Base-by-base conservation (phyloP, 768 basidiomycete genomes). In the Candolleomyces eurysporus region DNA sequence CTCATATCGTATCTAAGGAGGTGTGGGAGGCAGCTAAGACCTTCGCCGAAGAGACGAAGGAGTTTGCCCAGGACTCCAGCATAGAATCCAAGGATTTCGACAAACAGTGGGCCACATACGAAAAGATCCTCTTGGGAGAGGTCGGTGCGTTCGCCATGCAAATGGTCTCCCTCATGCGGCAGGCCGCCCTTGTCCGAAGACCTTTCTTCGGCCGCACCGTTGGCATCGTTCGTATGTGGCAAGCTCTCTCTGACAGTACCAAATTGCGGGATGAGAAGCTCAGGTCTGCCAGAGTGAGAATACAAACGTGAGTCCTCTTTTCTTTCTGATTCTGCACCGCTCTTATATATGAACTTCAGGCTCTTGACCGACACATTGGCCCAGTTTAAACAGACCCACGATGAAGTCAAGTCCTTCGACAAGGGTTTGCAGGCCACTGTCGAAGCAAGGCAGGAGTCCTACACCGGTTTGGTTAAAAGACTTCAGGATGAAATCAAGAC, bases 151-250 rank as follows among this genome's bases (percentile, higher is more conserved):
- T 61, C 56, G 36, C 7, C 16, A 26, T 42, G n/a, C 66, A 68
- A 49, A 61, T 71, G 39, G 10, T 67, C 16, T 55, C 48, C 2
- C 65, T 71, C 13, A 58, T 68, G 48, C 63, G 63, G 42, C 54
- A 63, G 19, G 66, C 63, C 1, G 64, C 66, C 10, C 43, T 50
- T 36, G 61, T 67, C 43, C 64, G 66, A 16, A 56, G 66, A 17
- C 70, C 70, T 14, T 67, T 68, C 51, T 64, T 64, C 10, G 66
- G 59, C 4, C 65, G 70, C 46, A 61, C 65, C 3, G 63, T 65
- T 14, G 63, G 62, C 40, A 56, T 71, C 1, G 63, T 71, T 32
- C 59, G 54, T n/a, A 66, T 67, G 52, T 48, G 68, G 52, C 58
- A 58, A 19, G 22, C 36, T 61, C 6, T 49, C 45, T 43, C 22